Evolutionary conservation across 805 yeast genomes (phyloP).

Genomic region (Candida coleopterorum): DNA sequence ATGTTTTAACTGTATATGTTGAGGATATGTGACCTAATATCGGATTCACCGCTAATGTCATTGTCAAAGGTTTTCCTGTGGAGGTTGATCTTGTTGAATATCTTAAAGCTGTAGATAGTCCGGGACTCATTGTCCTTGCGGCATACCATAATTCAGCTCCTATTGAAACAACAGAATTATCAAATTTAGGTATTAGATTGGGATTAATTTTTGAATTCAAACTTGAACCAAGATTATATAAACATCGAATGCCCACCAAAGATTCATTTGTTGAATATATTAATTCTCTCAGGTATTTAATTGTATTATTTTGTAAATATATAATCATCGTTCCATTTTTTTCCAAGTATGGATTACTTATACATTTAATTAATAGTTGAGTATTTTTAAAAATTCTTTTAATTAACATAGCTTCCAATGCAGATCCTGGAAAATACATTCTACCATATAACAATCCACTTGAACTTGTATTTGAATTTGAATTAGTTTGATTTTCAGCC

Average conservation of each 20-base stretch:
- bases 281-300: conserved; percentile 63
- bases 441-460: conserved; percentile 70
- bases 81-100: conserved; percentile 82
- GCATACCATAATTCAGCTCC: conserved; percentile 94
- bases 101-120: conserved; percentile 77
- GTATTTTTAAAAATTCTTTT: conserved; percentile 54
- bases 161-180: conserved; percentile 60
- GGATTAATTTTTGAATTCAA: conserved; percentile 20
- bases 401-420: conserved; percentile 82
- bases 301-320: conserved; percentile 66
- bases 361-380: conserved; percentile 69
- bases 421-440: conserved; percentile 82
- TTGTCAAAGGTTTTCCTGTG: conserved; percentile 84
- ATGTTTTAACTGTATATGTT: conserved; percentile 80
- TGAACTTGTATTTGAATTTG: conserved; percentile 8
- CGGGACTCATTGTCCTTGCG: conserved; percentile 78
- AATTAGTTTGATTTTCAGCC: neutral
- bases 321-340: conserved; percentile 57
- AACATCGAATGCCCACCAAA: conserved; percentile 71
- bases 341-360: conserved; percentile 57
- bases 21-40: conserved; percentile 84
- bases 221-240: conserved; percentile 59
- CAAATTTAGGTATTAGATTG: conserved; percentile 40
- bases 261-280: conserved; percentile 82
- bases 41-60: conserved; percentile 86